These are phyloP conservation scores for Zostera marina DNA, from an alignment of 116 monocot genomes.

Conservation along the genomic window DNA sequence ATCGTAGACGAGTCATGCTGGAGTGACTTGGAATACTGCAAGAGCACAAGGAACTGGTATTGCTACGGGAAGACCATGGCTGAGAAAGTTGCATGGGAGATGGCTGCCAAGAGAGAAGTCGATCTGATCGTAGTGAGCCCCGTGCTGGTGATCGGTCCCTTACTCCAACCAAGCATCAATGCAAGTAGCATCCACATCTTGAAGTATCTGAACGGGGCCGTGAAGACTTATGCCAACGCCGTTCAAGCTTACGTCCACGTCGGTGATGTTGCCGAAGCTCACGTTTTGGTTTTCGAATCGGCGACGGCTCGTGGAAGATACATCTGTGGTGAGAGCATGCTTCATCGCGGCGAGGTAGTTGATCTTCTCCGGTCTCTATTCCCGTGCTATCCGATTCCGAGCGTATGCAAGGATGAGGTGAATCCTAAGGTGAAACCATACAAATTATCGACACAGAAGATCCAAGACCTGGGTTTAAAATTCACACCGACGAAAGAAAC, in stretches of 20 bases:
- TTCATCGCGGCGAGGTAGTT: slow-evolving; percentile 72
- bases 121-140: slow-evolving; percentile 80
- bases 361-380: slow-evolving; percentile 58
- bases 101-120: slow-evolving; percentile 28
- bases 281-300: slow-evolving; percentile 50
- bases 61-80: slow-evolving; percentile 92
- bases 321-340: slow-evolving; percentile 59
- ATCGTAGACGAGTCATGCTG: slow-evolving; percentile 83
- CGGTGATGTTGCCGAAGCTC: slow-evolving; percentile 60
- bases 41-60: slow-evolving; percentile 75
- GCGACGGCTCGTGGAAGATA: slow-evolving; percentile 27
- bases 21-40: slow-evolving; percentile 82
- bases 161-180: slow-evolving; percentile 56
- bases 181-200: slow-evolving; percentile 60
- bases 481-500: slow-evolving; percentile 39
- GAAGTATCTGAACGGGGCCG: slow-evolving; percentile 71
- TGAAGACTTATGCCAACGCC: slow-evolving; percentile 63
- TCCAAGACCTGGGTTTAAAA: slow-evolving; percentile 44
- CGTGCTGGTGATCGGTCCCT: slow-evolving; percentile 61
- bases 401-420: slow-evolving; percentile 66
- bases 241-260: slow-evolving; percentile 85
- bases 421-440: slow-evolving; percentile 66
- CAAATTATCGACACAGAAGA: slow-evolving; percentile 48
- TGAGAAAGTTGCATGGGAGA: slow-evolving; percentile 45
- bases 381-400: slow-evolving; percentile 61